Evolutionary conservation across 139 green algal genomes (phyloP), one percentile per base, ranked within the genome.

Genomic region (Klebsormidium nitens): DNA sequence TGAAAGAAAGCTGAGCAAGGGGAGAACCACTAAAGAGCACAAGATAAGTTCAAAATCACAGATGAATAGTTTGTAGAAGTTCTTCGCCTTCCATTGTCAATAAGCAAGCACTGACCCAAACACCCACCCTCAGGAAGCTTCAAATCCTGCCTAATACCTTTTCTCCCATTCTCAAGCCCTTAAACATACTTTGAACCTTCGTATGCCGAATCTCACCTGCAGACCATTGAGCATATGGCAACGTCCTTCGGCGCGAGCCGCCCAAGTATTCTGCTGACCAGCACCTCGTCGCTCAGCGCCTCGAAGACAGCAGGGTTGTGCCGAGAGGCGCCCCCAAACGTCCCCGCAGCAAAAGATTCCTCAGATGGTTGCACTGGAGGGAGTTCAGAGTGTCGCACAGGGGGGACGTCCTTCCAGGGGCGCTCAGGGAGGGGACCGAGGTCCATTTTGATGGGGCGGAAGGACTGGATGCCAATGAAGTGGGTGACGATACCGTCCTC

Each of bases 401-500:
- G 19, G 19, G 14, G 26, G 52, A 11, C 19, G 52, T 71, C 64
- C 42, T 52, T 71, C 14, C 46, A 57, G 23, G 68, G 68, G 1
- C 26, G 62, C 11, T 37, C 35, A 2, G 64, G 71, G 28, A 73
- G 47, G 28, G 60, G 42, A 29, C 62, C 44, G 32, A 78, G 64
- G 6, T 71, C 57, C 23, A 75, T 8, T 17, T 72, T 72, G 59
- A 29, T 36, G 17, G 56, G 35, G 5, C 17, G 26, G 56, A 75
- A 75, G 11, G 57, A 59, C 61, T 75, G 64, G 36, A 78, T 32
- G 4, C 71, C 71, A 19, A 75, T 35, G 56, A 56, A 73, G 32
- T 74, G 71, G 23, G 71, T 78, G 31, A 78, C 71, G 2, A 69
- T 6, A 39, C 62, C 32, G 19, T 28, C 36, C 32, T 75, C 68